Conservation (phyloP, 2,329 filamentous ascomycete species). For the Monilinia fructigena region DNA sequence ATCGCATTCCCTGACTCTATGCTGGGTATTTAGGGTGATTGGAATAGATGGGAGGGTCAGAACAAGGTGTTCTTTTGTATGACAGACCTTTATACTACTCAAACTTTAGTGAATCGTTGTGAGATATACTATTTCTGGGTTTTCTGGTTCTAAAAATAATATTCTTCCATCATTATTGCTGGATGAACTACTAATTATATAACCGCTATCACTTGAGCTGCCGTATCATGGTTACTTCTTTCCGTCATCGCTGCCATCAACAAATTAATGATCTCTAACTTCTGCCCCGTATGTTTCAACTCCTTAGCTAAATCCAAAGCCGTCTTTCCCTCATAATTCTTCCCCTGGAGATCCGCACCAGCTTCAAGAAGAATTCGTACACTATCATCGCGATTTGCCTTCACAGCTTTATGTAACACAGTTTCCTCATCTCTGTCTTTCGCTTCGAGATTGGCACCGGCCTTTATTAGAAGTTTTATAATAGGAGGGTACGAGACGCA, state of each 20-base stretch:
- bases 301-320: background rate
- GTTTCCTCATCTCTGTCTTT: background rate
- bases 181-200: background rate
- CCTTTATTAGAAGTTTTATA: background rate
- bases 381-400: constrained; percentile 2
- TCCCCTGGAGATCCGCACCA: background rate
- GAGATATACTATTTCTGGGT: background rate
- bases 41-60: background rate
- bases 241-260: background rate
- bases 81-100: accelerated
- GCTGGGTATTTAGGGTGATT: background rate
- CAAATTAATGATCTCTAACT: constrained; percentile 9
- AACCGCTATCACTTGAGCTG: background rate
- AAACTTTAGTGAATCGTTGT: too few species aligned
- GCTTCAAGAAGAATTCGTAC: constrained; percentile 3
- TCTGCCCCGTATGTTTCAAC: background rate
- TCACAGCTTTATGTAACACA: constrained; percentile 3
- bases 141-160: background rate
- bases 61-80: background rate
- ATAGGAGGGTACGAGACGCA: background rate
- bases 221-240: background rate
- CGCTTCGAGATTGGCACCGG: background rate
- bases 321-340: background rate
- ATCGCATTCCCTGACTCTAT: background rate
- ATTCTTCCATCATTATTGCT: background rate